Evolutionary conservation across 805 yeast genomes (phyloP), one percentile per base, ranked within the genome.

Genomic region (Saturnispora bothae): DNA sequence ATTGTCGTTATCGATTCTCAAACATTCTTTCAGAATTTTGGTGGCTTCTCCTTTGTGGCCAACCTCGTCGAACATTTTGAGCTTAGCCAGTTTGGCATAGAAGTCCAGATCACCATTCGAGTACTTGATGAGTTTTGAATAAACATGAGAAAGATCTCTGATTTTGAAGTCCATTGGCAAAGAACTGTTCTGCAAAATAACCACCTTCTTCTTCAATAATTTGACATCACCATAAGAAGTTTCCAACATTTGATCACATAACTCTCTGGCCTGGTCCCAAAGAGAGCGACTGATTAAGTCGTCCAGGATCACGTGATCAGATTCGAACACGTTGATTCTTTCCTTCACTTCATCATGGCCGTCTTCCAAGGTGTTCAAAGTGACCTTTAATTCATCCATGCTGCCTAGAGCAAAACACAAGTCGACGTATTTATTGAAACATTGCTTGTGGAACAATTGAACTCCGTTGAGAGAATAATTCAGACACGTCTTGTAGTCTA

Each of bases 1-100:
- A 46, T 68, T 70, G 44, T 84, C 96, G 56, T 84, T 82, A 56
- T 89, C 89, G 31, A 74, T 68, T 39, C 81, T 76, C 34, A 89
- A 61, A 54, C 96, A 86, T 45, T 71, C 76, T 47, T 57, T 58
- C 29, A 28, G 56, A 28, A 21, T 43, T 36, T 34, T 49, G 51
- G 15, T 44, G 32, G 12, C 48, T 30, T 31, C 44, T 25, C 33
- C 42, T 16, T 36, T 17, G 14, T 41, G 50, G 16, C 38, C 33
- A 3, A 51, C 42, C n/a, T 23, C 31, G 2, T 53, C 61, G 40
- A 59, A 57, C 28, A 52, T 36, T 19, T 49, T 48, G 14, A 60
- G 36, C 39, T 55, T 49, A 34, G 50, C 52, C n/a, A 57, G 34
- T 15, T 47, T 40, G 17, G 45, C 48, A 37, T 42, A 59, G 29